A percentile compares a stretch with the other conserved stretches of the same genome.
phyloP scores from a whole-genome alignment of 1,284 basidiomycete species.

The Mycosarcoma mackinlayi region DNA sequence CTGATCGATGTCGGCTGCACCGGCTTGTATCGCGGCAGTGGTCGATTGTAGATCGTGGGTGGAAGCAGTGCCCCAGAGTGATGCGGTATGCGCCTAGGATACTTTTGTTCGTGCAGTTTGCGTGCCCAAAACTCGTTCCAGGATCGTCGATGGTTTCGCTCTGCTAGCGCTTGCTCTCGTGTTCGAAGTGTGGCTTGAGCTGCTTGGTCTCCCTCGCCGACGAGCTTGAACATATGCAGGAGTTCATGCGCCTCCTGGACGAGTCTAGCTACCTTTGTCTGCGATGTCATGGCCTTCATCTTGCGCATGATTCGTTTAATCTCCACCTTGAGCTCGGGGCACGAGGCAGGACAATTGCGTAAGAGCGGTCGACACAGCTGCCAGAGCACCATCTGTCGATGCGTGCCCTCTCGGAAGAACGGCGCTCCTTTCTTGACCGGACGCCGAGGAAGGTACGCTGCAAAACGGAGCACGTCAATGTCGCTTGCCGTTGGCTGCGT shows the following conservation, averaged over 20 bases:
- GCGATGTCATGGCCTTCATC: slow-evolving; percentile 29
- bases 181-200: slow-evolving; percentile 8
- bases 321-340: slow-evolving; percentile 14
- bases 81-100: slow-evolving; percentile 43
- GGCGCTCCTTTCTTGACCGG: slow-evolving; percentile 26
- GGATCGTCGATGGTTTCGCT: slow-evolving; percentile 14
- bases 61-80: slow-evolving; percentile 62
- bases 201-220: slow-evolving; percentile 9
- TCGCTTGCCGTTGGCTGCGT: no score
- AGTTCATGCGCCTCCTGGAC: slow-evolving; percentile 17
- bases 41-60: slow-evolving; percentile 58
- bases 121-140: slow-evolving; percentile 24
- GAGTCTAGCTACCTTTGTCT: slow-evolving; percentile 8
- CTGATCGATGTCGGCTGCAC: slow-evolving; percentile 57
- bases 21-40: slow-evolving; percentile 64
- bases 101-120: slow-evolving; percentile 35
- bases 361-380: slow-evolving; percentile 53
- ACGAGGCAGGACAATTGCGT: slow-evolving; percentile 21
- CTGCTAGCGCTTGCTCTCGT: slow-evolving; percentile 17
- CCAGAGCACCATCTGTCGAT: slow-evolving; percentile 43
- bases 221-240: slow-evolving; percentile 7
- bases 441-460: slow-evolving; percentile 19
- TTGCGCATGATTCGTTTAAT: slow-evolving; percentile 22
- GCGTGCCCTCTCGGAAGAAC: slow-evolving; percentile 35
- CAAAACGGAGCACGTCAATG: slow-evolving; percentile 2